Percentiles rank a stretch among this genome's conserved stretches.
These are phyloP conservation scores for Geum urbanum DNA, from an alignment of 306 rosid species.

Conservation along the genomic window DNA sequence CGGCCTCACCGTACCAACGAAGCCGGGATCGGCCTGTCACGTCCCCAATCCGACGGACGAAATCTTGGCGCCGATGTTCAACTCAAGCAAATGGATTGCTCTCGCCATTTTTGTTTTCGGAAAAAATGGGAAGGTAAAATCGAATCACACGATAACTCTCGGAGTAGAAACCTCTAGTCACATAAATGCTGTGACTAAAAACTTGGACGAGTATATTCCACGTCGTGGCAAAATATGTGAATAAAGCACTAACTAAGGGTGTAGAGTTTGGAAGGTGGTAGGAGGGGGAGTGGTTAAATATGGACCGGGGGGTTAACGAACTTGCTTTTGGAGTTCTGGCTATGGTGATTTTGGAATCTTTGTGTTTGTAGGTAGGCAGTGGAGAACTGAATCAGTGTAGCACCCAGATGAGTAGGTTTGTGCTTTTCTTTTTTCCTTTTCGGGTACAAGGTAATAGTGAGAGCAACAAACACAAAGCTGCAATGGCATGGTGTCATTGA, in stretches of 20 bases:
- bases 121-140: neutral
- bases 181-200: neutral
- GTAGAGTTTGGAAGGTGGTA: neutral
- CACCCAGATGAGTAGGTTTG: neutral
- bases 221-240: neutral
- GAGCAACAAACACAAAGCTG: slow-evolving; percentile 1
- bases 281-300: neutral
- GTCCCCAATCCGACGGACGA: slow-evolving; percentile 63
- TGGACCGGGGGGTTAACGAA: neutral
- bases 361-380: neutral
- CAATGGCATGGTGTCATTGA: neutral
- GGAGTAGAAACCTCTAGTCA: neutral
- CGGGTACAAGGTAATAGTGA: neutral
- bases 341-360: neutral
- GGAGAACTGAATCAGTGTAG: neutral
- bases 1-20: slow-evolving; percentile 34
- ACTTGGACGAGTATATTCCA: neutral
- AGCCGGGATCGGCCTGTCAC: slow-evolving; percentile 40
- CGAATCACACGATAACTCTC: neutral
- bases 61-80: slow-evolving; percentile 52
- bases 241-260: neutral
- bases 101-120: slow-evolving; percentile 19
- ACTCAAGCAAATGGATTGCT: slow-evolving; percentile 28
- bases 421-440: neutral
- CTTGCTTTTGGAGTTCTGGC: neutral